phyloP scores from a whole-genome alignment of 108 stramenopile species.

The Tribonema minus region DNA sequence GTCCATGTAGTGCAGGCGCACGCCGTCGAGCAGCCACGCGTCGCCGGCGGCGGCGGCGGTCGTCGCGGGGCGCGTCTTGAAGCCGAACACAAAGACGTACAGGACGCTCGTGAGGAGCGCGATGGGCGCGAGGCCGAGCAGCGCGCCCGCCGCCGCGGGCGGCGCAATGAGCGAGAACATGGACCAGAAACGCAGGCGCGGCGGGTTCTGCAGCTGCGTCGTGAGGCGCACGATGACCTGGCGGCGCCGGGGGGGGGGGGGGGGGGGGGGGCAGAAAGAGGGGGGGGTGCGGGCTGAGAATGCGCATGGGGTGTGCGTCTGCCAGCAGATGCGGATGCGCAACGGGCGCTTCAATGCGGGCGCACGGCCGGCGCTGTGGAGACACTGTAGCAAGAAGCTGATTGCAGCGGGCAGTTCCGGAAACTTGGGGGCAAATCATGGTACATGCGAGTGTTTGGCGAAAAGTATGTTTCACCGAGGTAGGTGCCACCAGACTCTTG shows the following conservation, averaged over 20 bases:
- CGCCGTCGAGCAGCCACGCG: slow-evolving; percentile 39
- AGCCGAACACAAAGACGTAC: slow-evolving; percentile 42
- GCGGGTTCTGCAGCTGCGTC: slow-evolving; percentile 64
- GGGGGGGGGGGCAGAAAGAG: too few relatives aligned
- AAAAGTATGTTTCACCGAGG: too few relatives aligned
- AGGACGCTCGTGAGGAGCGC: slow-evolving; percentile 53
- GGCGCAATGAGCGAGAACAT: slow-evolving; percentile 65
- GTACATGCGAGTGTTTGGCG: too few relatives aligned
- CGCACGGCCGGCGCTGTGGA: too few relatives aligned
- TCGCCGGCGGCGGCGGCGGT: neutral
- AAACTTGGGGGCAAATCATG: too few relatives aligned
- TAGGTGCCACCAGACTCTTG: too few relatives aligned
- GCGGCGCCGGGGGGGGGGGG: neutral
- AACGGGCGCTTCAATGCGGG: too few relatives aligned
- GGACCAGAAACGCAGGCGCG: slow-evolving; percentile 58
- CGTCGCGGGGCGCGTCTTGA: neutral
- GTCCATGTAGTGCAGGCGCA: slow-evolving; percentile 62
- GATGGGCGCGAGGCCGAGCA: slow-evolving; percentile 66
- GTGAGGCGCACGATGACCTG: slow-evolving; percentile 56
- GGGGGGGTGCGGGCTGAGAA: too few relatives aligned
- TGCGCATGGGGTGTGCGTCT: too few relatives aligned
- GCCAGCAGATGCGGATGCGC: too few relatives aligned
- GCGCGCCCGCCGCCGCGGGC: slow-evolving; percentile 62
- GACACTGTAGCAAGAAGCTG: too few relatives aligned
- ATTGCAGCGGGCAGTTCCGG: too few relatives aligned